phyloP scores from a whole-genome alignment of 768 basidiomycete genomes.

The Podaxis pistillaris region DNA sequence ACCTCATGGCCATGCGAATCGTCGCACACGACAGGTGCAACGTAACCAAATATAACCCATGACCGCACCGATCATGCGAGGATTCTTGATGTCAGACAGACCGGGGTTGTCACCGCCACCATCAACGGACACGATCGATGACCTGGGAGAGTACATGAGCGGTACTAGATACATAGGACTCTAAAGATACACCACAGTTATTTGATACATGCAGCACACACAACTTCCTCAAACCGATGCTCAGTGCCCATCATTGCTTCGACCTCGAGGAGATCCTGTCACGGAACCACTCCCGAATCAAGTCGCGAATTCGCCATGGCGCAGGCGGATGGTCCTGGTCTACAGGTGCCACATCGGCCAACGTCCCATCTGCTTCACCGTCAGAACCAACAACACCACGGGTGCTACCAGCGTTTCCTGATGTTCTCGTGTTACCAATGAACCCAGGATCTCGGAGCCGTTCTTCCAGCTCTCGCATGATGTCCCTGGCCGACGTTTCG shows the following conservation, averaged over 20 bases:
- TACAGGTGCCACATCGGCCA: background rate
- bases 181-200: conserved; percentile 13
- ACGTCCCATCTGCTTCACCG: background rate
- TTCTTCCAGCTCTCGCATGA: conserved; percentile 29
- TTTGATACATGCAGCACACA: conserved; percentile 7
- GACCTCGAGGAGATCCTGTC: conserved; percentile 16
- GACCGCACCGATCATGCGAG: conserved; percentile 9
- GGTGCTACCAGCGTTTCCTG: background rate
- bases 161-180: background rate
- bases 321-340: background rate
- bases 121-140: background rate
- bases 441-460: conserved; percentile 32
- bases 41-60: background rate
- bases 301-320: conserved; percentile 23
- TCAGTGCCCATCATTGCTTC: background rate
- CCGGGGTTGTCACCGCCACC: background rate
- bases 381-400: conserved; percentile 14
- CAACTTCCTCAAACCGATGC: background rate
- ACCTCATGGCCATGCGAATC: conserved; percentile 12
- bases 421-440: conserved; percentile 14
- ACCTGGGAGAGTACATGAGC: background rate
- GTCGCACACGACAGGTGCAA: background rate
- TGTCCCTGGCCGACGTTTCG: conserved; percentile 48
- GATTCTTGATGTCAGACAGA: background rate
- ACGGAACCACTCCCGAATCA: conserved; percentile 27